Conservation (phyloP, 2,329 filamentous ascomycete species). For the Fusarium pseudonygamai region DNA sequence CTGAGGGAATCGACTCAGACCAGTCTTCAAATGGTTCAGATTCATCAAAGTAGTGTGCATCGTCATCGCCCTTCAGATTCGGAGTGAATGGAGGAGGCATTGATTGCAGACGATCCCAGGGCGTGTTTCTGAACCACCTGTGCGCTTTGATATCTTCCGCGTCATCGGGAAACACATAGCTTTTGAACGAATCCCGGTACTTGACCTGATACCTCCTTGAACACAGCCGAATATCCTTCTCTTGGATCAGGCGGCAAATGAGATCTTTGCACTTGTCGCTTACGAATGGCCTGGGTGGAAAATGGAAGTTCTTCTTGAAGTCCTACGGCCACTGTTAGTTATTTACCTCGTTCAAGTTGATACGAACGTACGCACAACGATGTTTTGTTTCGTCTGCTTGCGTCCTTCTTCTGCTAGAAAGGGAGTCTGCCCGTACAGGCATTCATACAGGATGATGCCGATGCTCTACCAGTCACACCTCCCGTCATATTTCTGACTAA, state of each 20-base stretch:
- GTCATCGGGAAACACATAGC: slow-evolving; percentile 83
- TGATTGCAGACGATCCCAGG: slow-evolving; percentile 79
- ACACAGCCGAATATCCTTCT: slow-evolving; percentile 80
- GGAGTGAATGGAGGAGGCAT: slow-evolving; percentile 83
- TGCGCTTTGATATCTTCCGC: slow-evolving; percentile 91
- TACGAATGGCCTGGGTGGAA: slow-evolving; percentile 73
- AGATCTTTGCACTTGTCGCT: slow-evolving; percentile 80
- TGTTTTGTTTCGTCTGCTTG: slow-evolving; percentile 85
- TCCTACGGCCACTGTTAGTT: slow-evolving; percentile 58
- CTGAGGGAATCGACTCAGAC: slow-evolving; percentile 58
- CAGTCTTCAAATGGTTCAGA: slow-evolving; percentile 76
- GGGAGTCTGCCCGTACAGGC: slow-evolving; percentile 89
- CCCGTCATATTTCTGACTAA: slow-evolving; percentile 85
- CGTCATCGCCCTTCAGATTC: slow-evolving; percentile 71
- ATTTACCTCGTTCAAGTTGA: neutral
- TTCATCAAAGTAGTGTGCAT: slow-evolving; percentile 92
- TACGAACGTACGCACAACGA: slow-evolving; percentile 66
- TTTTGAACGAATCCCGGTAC: slow-evolving; percentile 56
- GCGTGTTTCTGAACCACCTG: slow-evolving; percentile 82
- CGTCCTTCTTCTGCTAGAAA: slow-evolving; percentile 83
- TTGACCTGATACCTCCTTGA: slow-evolving; percentile 77
- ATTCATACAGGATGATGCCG: slow-evolving; percentile 94
- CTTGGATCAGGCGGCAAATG: slow-evolving; percentile 75
- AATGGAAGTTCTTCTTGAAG: slow-evolving; percentile 74
- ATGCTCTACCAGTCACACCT: slow-evolving; percentile 98